Percentiles rank a stretch among this genome's conserved stretches.
Conservation (phyloP, 768 basidiomycete genomes). For the Boletus insuetus region DNA sequence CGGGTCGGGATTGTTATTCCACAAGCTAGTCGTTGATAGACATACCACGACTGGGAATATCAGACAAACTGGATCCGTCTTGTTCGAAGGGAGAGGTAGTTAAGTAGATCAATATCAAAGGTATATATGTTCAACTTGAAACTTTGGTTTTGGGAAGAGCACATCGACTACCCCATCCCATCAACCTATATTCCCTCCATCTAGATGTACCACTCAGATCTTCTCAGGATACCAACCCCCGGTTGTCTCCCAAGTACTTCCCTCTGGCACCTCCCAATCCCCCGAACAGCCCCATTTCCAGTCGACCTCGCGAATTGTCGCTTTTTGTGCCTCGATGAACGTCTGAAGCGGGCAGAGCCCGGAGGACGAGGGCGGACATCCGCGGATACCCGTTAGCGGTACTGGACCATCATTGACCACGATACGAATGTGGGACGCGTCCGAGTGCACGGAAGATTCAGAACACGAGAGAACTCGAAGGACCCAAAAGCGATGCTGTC, state of each 20-base stretch:
- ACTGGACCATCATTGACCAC: constrained; percentile 87
- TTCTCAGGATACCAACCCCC: constrained; percentile 25
- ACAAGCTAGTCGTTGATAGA: no score
- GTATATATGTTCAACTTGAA: no score
- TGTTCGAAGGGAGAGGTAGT: no score
- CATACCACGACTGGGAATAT: no score
- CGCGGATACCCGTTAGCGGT: constrained; percentile 73
- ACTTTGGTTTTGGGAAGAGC: not conserved
- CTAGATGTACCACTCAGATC: not conserved
- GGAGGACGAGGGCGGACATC: constrained; percentile 56
- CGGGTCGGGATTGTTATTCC: no score
- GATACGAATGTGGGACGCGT: constrained; percentile 63
- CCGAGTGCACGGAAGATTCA: constrained; percentile 8
- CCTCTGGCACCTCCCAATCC: constrained; percentile 69
- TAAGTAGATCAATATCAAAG: no score
- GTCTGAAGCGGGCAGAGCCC: constrained; percentile 75
- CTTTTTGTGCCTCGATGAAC: constrained; percentile 69
- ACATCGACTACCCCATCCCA: not conserved
- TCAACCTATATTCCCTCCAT: no score
- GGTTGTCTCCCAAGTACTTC: constrained; percentile 63
- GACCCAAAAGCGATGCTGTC: not conserved
- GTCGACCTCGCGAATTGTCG: constrained; percentile 62
- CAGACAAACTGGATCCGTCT: no score
- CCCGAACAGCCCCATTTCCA: constrained; percentile 77
- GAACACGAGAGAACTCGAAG: constrained; percentile 58